Evolutionary conservation across 2,329 filamentous ascomycete species (phyloP).

Genomic region (Aspergillus sp.): DNA sequence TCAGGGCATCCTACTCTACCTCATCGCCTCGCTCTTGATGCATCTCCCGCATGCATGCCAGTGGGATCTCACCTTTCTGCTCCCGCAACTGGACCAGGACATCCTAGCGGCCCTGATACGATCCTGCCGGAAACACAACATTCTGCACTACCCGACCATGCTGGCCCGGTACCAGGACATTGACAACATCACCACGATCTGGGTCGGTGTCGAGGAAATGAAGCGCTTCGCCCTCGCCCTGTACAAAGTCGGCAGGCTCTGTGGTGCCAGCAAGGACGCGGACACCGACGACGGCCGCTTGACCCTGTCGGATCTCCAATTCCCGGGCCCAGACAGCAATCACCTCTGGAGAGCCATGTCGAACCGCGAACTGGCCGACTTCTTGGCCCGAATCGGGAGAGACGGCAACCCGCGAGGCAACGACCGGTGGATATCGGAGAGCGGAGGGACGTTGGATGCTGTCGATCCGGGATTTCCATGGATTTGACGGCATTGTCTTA

Average conservation of each 20-base stretch:
- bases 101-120: slow-evolving; percentile 20
- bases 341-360: slow-evolving; percentile 10
- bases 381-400: neutral
- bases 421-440: slow-evolving; percentile 1
- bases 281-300: slow-evolving; percentile 5
- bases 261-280: neutral
- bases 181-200: slow-evolving; percentile 18
- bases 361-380: slow-evolving; percentile 2
- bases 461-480: too few relatives aligned
- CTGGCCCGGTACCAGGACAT: slow-evolving; percentile 14
- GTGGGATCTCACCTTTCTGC: slow-evolving; percentile 5
- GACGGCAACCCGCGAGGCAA: neutral
- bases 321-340: slow-evolving; percentile 14
- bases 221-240: slow-evolving; percentile 24
- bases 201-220: slow-evolving; percentile 24
- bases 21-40: slow-evolving; percentile 23
- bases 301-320: slow-evolving; percentile 16
- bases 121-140: slow-evolving; percentile 17
- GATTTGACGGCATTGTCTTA: too few relatives aligned
- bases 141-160: slow-evolving; percentile 27
- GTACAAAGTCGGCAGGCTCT: slow-evolving; percentile 18
- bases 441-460: neutral
- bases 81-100: slow-evolving; percentile 5
- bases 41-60: neutral
- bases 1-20: slow-evolving; percentile 26